These are phyloP conservation scores for Fusarium ambrosium DNA, from an alignment of 2,329 filamentous ascomycete species.

Conservation along the genomic window DNA sequence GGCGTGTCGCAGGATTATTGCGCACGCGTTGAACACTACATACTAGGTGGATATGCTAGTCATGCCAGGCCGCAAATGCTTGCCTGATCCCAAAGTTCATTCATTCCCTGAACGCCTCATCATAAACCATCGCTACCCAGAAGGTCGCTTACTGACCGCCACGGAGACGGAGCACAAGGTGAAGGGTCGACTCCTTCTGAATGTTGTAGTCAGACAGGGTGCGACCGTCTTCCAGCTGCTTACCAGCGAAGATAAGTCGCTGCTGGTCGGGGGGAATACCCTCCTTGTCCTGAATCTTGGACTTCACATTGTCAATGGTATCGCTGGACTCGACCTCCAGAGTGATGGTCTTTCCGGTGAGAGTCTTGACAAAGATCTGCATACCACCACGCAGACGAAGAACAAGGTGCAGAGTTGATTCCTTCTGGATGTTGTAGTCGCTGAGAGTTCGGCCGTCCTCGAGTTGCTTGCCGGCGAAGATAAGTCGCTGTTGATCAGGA, in stretches of 20 bases:
- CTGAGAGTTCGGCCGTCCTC: slow-evolving; percentile 91
- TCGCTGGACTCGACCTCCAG: slow-evolving; percentile 90
- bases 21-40: slow-evolving; percentile 33
- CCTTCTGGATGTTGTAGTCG: slow-evolving; percentile 98
- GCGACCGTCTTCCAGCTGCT: slow-evolving; percentile 94
- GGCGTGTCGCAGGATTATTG: slow-evolving; percentile 11
- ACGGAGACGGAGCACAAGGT: slow-evolving; percentile 90
- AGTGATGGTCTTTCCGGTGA: slow-evolving; percentile 96
- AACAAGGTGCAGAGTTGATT: slow-evolving; percentile 84
- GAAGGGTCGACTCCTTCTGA: slow-evolving; percentile 91
- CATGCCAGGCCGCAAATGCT: slow-evolving; percentile 34
- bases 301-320: slow-evolving; percentile 97
- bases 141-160: slow-evolving; percentile 69
- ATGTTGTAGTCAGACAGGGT: slow-evolving; percentile 96
- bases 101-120: slow-evolving; percentile 62
- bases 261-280: slow-evolving; percentile 97
- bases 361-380: slow-evolving; percentile 82
- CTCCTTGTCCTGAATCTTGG: slow-evolving; percentile 98
- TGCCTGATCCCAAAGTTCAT: slow-evolving; percentile 34
- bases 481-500: slow-evolving; percentile 92
- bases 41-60: slow-evolving; percentile 38
- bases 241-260: slow-evolving; percentile 94
- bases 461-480: slow-evolving; percentile 93
- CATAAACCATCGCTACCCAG: slow-evolving; percentile 62
- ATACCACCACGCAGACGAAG: slow-evolving; percentile 86